phyloP scores from a whole-genome alignment of 2,329 filamentous ascomycete genomes.

The Fusarium lyarnte region DNA sequence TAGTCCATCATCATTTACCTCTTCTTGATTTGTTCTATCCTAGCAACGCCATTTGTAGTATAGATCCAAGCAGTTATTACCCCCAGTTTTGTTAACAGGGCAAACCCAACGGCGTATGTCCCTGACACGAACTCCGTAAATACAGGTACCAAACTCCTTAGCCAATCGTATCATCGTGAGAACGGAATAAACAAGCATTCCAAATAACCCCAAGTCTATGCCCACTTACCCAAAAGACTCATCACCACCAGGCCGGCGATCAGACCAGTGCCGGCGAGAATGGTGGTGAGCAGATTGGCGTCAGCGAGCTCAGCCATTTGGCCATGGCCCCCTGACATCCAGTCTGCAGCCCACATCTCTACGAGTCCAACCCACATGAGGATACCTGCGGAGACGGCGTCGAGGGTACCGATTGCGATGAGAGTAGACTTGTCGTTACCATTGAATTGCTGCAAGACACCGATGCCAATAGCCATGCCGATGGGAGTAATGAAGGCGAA shows the following conservation, averaged over 20 bases:
- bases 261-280: conserved; percentile 62
- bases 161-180: not conserved
- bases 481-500: conserved; percentile 79
- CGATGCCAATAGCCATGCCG: conserved; percentile 83
- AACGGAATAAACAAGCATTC: not conserved
- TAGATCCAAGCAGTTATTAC: conserved; percentile 4
- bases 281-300: conserved; percentile 59
- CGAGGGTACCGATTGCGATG: conserved; percentile 76
- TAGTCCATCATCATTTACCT: conserved; percentile 9
- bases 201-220: conserved; percentile 51
- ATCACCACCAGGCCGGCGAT: conserved; percentile 73
- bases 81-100: not conserved
- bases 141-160: conserved; percentile 12
- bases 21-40: conserved; percentile 2
- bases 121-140: conserved; percentile 22
- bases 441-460: conserved; percentile 75
- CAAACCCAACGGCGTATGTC: conserved; percentile 4
- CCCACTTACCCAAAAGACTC: conserved; percentile 81
- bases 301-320: conserved; percentile 61
- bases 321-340: conserved; percentile 63
- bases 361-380: conserved; percentile 82
- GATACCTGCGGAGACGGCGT: conserved; percentile 79
- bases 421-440: conserved; percentile 75
- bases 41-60: conserved; percentile 7
- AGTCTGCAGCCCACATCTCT: conserved; percentile 82